phyloP scores from a whole-genome alignment of 2,329 filamentous ascomycete species.

The Leptodontidium sp. region DNA sequence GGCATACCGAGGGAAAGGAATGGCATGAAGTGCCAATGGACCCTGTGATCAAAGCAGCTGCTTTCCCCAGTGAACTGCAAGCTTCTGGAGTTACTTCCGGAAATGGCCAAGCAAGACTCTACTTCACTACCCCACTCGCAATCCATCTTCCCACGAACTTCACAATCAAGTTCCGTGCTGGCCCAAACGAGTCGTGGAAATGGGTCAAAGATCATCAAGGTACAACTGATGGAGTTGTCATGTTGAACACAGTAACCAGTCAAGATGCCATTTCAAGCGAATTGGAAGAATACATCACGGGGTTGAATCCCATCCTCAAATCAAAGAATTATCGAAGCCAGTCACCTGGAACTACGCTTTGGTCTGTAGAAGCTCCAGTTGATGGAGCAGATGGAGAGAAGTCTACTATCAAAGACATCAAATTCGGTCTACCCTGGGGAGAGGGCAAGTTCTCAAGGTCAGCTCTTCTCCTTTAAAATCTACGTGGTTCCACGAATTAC shows the following conservation, averaged over 20 bases:
- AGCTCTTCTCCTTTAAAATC: constrained; percentile 15
- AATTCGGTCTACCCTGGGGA: constrained; percentile 47
- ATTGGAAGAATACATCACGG: constrained; percentile 59
- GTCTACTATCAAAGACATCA: constrained; percentile 60
- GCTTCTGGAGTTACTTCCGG: constrained; percentile 42
- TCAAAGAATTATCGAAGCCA: constrained; percentile 67
- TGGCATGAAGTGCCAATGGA: constrained; percentile 61
- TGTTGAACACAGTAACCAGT: constrained; percentile 55
- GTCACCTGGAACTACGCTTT: constrained; percentile 72
- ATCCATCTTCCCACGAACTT: constrained; percentile 64
- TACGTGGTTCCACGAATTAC: neutral
- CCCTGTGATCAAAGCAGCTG: constrained; percentile 37
- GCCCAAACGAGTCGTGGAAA: constrained; percentile 64
- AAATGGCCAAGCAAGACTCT: constrained; percentile 52
- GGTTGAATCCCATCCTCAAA: constrained; percentile 63
- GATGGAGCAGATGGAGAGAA: constrained; percentile 61
- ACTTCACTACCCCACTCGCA: constrained; percentile 62
- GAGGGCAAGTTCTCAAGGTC: constrained; percentile 45
- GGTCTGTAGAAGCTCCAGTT: constrained; percentile 69
- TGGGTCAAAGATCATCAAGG: constrained; percentile 74
- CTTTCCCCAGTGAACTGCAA: constrained; percentile 61
- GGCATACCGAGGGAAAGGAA: constrained; percentile 68
- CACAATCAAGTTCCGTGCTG: constrained; percentile 73
- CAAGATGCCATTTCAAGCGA: constrained; percentile 38
- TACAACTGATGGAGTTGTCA: constrained; percentile 67